These are phyloP conservation scores for Linnemannia exigua DNA, from an alignment of 192 early-diverging fungal genomes.

Conservation along the genomic window DNA sequence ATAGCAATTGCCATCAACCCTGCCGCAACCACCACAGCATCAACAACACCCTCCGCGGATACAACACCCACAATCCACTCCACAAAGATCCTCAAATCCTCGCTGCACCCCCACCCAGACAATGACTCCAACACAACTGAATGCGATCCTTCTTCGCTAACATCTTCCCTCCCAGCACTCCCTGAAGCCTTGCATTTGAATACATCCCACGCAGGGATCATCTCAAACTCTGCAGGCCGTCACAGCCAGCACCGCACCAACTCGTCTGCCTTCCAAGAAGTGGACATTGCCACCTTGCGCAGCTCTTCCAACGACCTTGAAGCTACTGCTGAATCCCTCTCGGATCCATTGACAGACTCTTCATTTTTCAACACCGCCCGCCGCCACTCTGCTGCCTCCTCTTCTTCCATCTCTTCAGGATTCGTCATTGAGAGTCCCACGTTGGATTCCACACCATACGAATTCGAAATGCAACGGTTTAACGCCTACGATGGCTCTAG, in stretches of 20 bases:
- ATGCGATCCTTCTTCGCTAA: not conserved
- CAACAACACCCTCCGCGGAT: not conserved
- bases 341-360: not conserved
- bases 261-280: not conserved
- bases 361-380: slow-evolving; percentile 14
- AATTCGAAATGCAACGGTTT: slow-evolving; percentile 27
- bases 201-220: not conserved
- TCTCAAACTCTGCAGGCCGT: not conserved
- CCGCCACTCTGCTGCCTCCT: not conserved
- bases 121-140: not conserved
- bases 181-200: not conserved
- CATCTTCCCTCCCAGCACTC: not conserved
- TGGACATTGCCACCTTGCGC: not conserved
- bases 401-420: not conserved
- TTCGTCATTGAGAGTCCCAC: slow-evolving; percentile 27
- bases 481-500: slow-evolving; percentile 7
- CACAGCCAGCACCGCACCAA: not conserved
- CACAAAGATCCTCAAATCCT: not conserved
- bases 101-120: not conserved
- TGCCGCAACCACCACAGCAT: slow-evolving; percentile 9
- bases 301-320: not conserved
- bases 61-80: not conserved
- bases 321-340: not conserved
- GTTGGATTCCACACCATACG: not conserved
- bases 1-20: not conserved